A percentile compares a stretch with the other conserved stretches of the same genome.
Conservation (phyloP, 257 asterid genomes). For the Fraxinus cuspidata region DNA sequence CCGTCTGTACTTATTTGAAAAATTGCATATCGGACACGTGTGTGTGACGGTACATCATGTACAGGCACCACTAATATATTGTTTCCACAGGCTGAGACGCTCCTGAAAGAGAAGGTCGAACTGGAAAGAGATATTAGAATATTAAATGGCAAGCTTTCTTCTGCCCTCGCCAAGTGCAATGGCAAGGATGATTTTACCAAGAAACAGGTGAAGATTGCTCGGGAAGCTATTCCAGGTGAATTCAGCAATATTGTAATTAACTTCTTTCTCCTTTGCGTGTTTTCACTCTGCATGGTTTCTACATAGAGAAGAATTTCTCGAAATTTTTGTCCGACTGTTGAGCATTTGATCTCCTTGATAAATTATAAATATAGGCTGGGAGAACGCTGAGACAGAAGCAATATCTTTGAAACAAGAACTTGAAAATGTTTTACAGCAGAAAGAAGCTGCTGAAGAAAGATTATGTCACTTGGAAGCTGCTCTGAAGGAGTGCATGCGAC, state of each 20-base stretch:
- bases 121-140: constrained; percentile 55
- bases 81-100: constrained; percentile 44
- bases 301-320: neutral
- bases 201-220: constrained; percentile 78
- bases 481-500: constrained; percentile 81
- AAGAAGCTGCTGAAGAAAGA: constrained; percentile 56
- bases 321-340: neutral
- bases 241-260: neutral
- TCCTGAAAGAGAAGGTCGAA: constrained; percentile 50
- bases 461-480: constrained; percentile 67
- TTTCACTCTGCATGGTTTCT: neutral
- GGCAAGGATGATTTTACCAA: constrained; percentile 59
- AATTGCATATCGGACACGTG: too few relatives aligned
- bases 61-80: neutral
- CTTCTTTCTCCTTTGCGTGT: neutral
- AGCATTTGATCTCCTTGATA: constrained; percentile 6
- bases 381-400: constrained; percentile 76
- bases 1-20: too few relatives aligned
- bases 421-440: constrained; percentile 54
- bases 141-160: constrained; percentile 57
- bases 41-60: neutral
- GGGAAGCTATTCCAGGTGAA: constrained; percentile 88
- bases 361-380: constrained; percentile 59
- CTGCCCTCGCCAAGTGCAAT: constrained; percentile 63
- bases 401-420: constrained; percentile 61